Conservation (phyloP, 352 stramenopile genomes). For the Aphanomyces stellatus region DNA sequence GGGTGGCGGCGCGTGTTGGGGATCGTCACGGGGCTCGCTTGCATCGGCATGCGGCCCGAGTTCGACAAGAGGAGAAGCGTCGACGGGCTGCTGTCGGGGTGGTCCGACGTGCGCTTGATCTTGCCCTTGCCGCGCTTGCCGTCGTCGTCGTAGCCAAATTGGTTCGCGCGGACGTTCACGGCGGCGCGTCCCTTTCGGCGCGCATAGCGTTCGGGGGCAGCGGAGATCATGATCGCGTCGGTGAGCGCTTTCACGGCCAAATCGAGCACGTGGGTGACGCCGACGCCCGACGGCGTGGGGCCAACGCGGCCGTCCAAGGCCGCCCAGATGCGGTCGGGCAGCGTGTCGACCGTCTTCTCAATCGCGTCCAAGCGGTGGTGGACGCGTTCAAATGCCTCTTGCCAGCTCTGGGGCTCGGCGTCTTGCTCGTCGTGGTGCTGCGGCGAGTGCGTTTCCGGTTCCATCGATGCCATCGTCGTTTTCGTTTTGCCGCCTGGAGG, state of each 20-base stretch:
- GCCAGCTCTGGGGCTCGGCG: background rate
- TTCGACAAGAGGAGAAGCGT: constrained; percentile 1
- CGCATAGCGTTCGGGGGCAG: background rate
- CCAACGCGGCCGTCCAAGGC: background rate
- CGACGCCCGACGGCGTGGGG: background rate
- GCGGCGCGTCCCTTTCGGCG: background rate
- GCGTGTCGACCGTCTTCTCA: background rate
- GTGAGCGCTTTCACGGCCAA: constrained; percentile 1
- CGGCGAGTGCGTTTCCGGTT: background rate
- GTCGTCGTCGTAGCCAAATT: background rate
- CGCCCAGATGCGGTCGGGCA: background rate
- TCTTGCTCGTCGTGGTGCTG: background rate
- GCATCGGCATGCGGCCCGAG: background rate
- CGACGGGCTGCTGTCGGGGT: constrained; percentile 1
- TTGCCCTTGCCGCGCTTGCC: background rate
- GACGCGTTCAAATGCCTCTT: background rate
- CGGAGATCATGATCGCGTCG: constrained; percentile 6
- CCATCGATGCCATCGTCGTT: background rate
- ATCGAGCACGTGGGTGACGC: background rate
- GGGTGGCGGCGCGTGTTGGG: constrained; percentile 7
- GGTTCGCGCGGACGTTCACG: background rate
- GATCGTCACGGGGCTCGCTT: background rate
- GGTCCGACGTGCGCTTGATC: background rate
- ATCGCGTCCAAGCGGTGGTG: background rate
- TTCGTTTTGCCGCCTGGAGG: background rate